Base-by-base conservation (phyloP, 108 stramenopile species). In the Cyclotella choctawhatcheeana region DNA sequence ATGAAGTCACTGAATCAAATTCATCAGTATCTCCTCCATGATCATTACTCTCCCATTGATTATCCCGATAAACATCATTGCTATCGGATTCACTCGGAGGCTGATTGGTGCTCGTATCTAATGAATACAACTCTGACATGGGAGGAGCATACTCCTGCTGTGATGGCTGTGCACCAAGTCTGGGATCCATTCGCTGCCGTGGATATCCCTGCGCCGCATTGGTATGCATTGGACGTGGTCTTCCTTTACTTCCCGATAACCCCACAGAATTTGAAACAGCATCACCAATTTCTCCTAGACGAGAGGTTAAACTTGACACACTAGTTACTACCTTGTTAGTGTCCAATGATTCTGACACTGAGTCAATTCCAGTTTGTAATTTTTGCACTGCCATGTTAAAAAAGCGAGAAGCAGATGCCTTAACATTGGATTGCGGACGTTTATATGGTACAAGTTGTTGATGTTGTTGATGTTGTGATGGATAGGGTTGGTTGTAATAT, bases 71-170 rank as follows among this genome's bases (percentile, higher is more conserved):
- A 51, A 51, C 18, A 5, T 51, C 55, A 7, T 10, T 10, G 29
- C 12, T 31, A 12, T 18, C 55, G 0, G 59, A 18, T 60, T 66
- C 55, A 66, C 35, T 51, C 24, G 58, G 56, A 34, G 64, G 5
- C 30, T 33, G 3, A 14, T 29, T 22, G 54, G 2, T 30, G 12
- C 44, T 59, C n/a, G 26, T 33, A 16, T 63, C 52, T n/a, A 80
- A 58, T 17, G 79, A 64, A 64, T 64, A 81, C 33, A 81, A 59
- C 18, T 81, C 73, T 14, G 72, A 58, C 48, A 74, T 73, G 1
- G 79, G 79, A 40, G 79, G 79, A 47, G 79, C 79, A 66, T 69
- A 81, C 13, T 26, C 44, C 26, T 74, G 72, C 52, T 47, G 31
- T 24, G 58, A 25, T 43, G n/a, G n/a, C n/a, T 24, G 14, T 25